Base-by-base conservation (phyloP, 164 flowering plant genomes). In the Stephania japonica region DNA sequence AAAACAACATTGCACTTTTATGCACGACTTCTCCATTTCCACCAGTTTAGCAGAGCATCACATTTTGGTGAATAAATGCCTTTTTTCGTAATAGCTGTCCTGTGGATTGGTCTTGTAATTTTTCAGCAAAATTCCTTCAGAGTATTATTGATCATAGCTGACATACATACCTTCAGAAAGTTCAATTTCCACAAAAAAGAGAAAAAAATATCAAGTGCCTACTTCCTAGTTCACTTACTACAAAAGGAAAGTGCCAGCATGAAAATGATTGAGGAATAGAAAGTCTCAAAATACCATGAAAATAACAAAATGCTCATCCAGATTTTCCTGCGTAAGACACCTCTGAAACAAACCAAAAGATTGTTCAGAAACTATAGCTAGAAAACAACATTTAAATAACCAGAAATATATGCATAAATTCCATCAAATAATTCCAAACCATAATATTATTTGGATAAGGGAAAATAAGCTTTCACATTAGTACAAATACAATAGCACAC, bases 231-330 rank as follows among this genome's bases (percentile, higher is more conserved):
- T 18, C 7, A 12, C 65, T 44, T 16, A 12, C 25, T n/a, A 41
- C 47, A 72, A 18, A 21, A 42, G 62, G 70, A n/a, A 67, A 11
- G 38, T 2, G 25, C 25, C 42, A 26, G 21, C 25, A 25, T 59
- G 25, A 7, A 18, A 77, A 69, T 26, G 23, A 18, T 50, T 47
- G 16, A 12, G 23, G 47, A 49, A 12, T 27, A 13, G 16, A 27
- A 44, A 65, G 38, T 47, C 10, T 65, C 6, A 49, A 13, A 70
- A 84, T 93, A 96, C 99, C 97, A 79, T 85, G 83, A 93, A 90
- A 75, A 93, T 90, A 24, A 88, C 86, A 80, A 96, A 87, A 82
- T 87, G 97, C 83, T 96, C 98, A 65, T 93, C 98, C 91, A 96
- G 78, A 67, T 84, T 77, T 42, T 86, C 92, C 24, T 85, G 82